phyloP scores from a whole-genome alignment of 1,139 yeast species.

The Hansenula sp. region DNA sequence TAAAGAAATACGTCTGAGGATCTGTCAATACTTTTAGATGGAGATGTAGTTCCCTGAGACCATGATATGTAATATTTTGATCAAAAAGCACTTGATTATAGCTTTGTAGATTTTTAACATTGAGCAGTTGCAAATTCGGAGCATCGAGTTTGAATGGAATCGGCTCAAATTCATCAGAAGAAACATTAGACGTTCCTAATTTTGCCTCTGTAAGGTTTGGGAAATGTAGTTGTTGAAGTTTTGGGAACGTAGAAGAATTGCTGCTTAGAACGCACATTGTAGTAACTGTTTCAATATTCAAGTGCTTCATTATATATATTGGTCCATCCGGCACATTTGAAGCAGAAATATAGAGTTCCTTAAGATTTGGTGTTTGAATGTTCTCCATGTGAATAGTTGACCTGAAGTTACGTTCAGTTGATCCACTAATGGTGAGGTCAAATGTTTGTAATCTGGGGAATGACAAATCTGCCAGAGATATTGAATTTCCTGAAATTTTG shows the following conservation, averaged over 20 bases:
- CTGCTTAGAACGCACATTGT: background rate
- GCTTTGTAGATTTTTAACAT: background rate
- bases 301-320: background rate
- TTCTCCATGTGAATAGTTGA: background rate
- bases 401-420: background rate
- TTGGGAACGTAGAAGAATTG: background rate
- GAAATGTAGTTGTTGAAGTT: background rate
- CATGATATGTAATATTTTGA: background rate
- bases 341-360: background rate
- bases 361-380: background rate
- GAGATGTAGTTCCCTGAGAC: background rate
- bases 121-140: background rate
- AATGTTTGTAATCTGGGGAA: background rate
- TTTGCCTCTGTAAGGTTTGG: background rate
- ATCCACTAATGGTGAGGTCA: background rate
- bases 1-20: background rate
- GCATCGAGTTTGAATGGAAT: background rate
- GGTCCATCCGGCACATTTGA: background rate
- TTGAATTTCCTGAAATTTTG: slow-evolving; percentile 2
- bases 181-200: background rate
- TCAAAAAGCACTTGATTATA: background rate
- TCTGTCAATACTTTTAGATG: background rate
- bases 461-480: background rate
- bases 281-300: background rate
- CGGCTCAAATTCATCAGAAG: background rate